Conservation (phyloP, 176 grass and related monocot genomes). For the Calamus simplicifolius region DNA sequence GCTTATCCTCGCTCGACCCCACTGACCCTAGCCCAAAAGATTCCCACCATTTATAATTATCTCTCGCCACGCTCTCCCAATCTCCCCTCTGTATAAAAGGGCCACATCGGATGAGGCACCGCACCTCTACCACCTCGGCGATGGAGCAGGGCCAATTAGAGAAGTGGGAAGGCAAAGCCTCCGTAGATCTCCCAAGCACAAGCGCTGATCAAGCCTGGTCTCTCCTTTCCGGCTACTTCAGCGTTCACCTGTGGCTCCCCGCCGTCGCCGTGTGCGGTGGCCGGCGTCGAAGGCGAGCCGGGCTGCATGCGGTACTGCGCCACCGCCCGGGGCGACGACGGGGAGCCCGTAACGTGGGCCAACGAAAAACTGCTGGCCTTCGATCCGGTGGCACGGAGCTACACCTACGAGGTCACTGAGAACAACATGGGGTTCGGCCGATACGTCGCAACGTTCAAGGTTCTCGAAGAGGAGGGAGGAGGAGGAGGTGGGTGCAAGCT, state of each 20-base stretch:
- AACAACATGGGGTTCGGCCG: conserved; percentile 76
- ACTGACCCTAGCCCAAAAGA: too few species aligned
- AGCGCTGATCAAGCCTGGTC: conserved; percentile 41
- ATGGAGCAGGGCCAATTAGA: not conserved
- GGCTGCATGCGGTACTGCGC: conserved; percentile 56
- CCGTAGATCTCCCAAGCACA: conserved; percentile 26
- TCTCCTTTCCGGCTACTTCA: conserved; percentile 62
- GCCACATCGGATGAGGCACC: too few species aligned
- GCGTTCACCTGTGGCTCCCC: conserved; percentile 45
- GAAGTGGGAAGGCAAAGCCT: conserved; percentile 45
- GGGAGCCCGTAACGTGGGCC: conserved; percentile 23
- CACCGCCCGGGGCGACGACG: not conserved
- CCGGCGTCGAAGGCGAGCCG: conserved; percentile 16
- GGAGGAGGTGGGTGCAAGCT: conserved; percentile 29
- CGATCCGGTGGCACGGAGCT: conserved; percentile 16
- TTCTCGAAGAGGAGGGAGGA: conserved; percentile 8
- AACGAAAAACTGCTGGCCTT: conserved; percentile 56
- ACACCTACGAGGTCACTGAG: conserved; percentile 65
- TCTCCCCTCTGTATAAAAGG: too few species aligned
- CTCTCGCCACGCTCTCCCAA: too few species aligned
- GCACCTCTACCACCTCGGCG: too few species aligned
- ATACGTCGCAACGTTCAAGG: conserved; percentile 54
- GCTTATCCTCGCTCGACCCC: too few species aligned
- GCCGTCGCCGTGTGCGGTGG: conserved; percentile 36
- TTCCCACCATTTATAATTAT: too few species aligned